phyloP scores from a whole-genome alignment of 2,329 filamentous ascomycete genomes.

The Dothideomycetes sp. region DNA sequence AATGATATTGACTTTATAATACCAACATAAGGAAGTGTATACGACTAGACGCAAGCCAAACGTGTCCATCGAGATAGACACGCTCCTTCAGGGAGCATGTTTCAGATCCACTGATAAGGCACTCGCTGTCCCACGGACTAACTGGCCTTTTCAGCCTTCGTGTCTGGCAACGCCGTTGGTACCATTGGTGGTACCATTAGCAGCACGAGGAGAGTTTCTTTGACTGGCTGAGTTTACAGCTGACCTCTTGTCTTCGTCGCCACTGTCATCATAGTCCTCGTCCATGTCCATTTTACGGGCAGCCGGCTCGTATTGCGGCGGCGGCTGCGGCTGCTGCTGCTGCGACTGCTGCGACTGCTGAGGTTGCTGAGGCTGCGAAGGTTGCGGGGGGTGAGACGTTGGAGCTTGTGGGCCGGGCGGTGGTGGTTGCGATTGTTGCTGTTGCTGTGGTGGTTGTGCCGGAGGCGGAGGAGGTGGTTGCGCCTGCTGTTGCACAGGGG shows the following conservation, averaged over 20 bases:
- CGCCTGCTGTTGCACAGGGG: constrained; percentile 11
- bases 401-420: too few species aligned
- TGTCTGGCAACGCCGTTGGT: not conserved
- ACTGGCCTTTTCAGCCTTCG: not conserved
- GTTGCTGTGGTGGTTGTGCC: constrained; percentile 31
- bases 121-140: too few species aligned
- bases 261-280: constrained; percentile 93
- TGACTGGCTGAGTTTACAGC: constrained; percentile 32
- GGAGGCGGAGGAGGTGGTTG: constrained; percentile 26
- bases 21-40: too few species aligned
- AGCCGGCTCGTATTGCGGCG: constrained; percentile 60
- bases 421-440: constrained; percentile 35
- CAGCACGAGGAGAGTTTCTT: constrained; percentile 28
- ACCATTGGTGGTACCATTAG: constrained; percentile 5
- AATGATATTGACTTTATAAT: too few species aligned
- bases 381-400: too few species aligned
- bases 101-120: too few species aligned
- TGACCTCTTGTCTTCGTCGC: constrained; percentile 61
- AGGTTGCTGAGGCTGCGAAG: constrained; percentile 29
- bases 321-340: constrained; percentile 4
- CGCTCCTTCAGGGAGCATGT: too few species aligned
- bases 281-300: constrained; percentile 94
- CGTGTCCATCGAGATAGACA: too few species aligned
- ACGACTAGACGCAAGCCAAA: too few species aligned
- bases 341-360: constrained; percentile 31